phyloP scores from a whole-genome alignment of 768 basidiomycete species.

The Lepiota subincarnata region DNA sequence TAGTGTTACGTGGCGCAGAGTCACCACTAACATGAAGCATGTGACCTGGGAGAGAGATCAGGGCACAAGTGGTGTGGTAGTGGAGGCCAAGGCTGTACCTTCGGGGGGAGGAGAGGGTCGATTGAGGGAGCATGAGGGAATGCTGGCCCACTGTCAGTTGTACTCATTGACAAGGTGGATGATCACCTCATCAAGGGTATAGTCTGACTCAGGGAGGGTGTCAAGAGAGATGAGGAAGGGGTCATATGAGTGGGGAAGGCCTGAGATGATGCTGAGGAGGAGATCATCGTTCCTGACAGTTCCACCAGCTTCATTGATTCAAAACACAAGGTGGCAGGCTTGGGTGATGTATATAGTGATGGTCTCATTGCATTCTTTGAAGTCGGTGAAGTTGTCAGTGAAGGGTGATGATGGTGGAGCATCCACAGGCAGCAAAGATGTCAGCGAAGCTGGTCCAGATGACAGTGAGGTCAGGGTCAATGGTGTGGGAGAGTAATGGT shows the following conservation, averaged over 20 bases:
- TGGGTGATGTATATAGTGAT: neutral
- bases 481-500: neutral
- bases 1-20: too few relatives aligned
- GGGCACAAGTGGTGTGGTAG: too few relatives aligned
- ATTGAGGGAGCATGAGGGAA: too few relatives aligned
- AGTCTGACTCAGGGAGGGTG: neutral
- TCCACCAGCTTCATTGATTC: constrained; percentile 1
- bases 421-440: neutral
- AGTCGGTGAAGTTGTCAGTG: neutral
- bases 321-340: neutral
- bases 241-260: constrained; percentile 7
- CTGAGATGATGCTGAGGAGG: neutral
- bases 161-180: neutral
- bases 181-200: neutral
- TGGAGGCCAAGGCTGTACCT: too few relatives aligned
- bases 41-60: too few relatives aligned
- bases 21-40: too few relatives aligned
- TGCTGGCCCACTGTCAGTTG: too few relatives aligned
- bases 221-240: constrained; percentile 4
- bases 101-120: too few relatives aligned
- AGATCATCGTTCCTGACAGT: neutral
- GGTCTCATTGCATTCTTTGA: neutral
- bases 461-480: neutral
- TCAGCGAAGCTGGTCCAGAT: neutral
- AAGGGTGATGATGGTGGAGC: neutral